These are phyloP conservation scores for Xylaria sp. DNA, from an alignment of 2,329 filamentous ascomycete genomes.

Conservation along the genomic window DNA sequence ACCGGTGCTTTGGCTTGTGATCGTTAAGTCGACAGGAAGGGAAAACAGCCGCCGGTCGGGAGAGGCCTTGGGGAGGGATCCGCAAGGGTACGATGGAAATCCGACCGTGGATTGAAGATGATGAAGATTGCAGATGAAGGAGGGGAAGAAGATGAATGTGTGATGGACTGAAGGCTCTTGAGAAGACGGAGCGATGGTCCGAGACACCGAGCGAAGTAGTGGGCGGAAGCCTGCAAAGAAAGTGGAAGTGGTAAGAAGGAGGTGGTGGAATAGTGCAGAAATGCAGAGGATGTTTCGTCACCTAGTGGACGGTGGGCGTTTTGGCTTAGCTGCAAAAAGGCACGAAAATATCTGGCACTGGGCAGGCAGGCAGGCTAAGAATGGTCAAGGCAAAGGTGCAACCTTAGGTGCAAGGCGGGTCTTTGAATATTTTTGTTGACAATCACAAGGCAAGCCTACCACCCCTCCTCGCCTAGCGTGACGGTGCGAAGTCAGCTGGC, in stretches of 20 bases:
- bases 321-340: conserved; percentile 13
- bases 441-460: conserved; percentile 29
- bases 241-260: conserved; percentile 25
- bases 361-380: background rate
- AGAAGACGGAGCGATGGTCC: conserved; percentile 22
- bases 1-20: conserved; percentile 3
- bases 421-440: conserved; percentile 29
- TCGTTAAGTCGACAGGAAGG: conserved; percentile 7
- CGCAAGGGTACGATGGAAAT: conserved; percentile 6
- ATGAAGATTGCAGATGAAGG: conserved; percentile 15
- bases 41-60: conserved; percentile 16
- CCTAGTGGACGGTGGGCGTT: conserved; percentile 23
- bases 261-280: conserved; percentile 27
- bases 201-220: conserved; percentile 20
- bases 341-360: conserved; percentile 3
- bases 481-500: background rate
- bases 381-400: too few species aligned
- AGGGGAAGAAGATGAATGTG: conserved; percentile 18
- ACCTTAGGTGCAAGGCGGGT: background rate
- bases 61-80: conserved; percentile 7
- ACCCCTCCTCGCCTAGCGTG: background rate
- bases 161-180: conserved; percentile 7
- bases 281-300: conserved; percentile 24
- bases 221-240: conserved; percentile 21
- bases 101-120: conserved; percentile 6